Percentiles rank a stretch among this genome's conserved stretches.
Evolutionary conservation across 768 basidiomycete species (phyloP).

Genomic region (Lactifluus pinguis): DNA sequence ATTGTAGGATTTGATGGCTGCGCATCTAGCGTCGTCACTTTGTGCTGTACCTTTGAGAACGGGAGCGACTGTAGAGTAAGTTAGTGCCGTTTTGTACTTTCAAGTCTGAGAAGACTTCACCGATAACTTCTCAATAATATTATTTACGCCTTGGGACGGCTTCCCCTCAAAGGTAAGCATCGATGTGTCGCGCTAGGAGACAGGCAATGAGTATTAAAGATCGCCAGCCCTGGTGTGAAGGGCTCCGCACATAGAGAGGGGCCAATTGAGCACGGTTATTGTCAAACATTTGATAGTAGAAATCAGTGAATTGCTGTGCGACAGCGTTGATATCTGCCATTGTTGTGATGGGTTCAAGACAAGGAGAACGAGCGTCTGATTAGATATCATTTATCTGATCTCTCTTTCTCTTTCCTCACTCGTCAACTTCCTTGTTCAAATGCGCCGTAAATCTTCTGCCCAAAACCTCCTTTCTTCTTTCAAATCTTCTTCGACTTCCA

Average conservation of each 20-base stretch:
- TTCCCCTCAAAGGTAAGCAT: slow-evolving; percentile 80
- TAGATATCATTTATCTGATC: slow-evolving; percentile 17
- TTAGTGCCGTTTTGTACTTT: neutral
- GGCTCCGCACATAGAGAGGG: slow-evolving; percentile 66
- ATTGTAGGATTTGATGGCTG: slow-evolving; percentile 65
- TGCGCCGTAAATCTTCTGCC: slow-evolving; percentile 81
- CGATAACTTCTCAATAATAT: slow-evolving; percentile 64
- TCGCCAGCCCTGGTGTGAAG: slow-evolving; percentile 19
- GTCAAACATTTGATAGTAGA: slow-evolving; percentile 81
- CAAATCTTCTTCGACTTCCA: slow-evolving; percentile 31
- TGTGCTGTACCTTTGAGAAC: slow-evolving; percentile 75
- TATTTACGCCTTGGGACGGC: slow-evolving; percentile 42
- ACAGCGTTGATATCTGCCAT: slow-evolving; percentile 71
- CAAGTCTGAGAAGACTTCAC: slow-evolving; percentile 32
- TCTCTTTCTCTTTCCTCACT: slow-evolving; percentile 29
- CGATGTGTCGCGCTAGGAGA: slow-evolving; percentile 57
- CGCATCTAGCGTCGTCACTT: slow-evolving; percentile 73
- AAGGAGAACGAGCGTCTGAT: slow-evolving; percentile 4
- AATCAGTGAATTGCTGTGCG: slow-evolving; percentile 71
- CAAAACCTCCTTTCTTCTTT: slow-evolving; percentile 76
- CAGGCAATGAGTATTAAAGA: neutral
- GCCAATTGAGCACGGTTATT: slow-evolving; percentile 43
- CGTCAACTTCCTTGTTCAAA: slow-evolving; percentile 35
- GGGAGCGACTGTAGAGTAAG: slow-evolving; percentile 44
- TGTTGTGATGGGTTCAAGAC: slow-evolving; percentile 24